Percentiles rank a stretch among this genome's conserved stretches.
Evolutionary conservation across 169 alveolate species (phyloP).

Genomic region (Theileria parva): DNA sequence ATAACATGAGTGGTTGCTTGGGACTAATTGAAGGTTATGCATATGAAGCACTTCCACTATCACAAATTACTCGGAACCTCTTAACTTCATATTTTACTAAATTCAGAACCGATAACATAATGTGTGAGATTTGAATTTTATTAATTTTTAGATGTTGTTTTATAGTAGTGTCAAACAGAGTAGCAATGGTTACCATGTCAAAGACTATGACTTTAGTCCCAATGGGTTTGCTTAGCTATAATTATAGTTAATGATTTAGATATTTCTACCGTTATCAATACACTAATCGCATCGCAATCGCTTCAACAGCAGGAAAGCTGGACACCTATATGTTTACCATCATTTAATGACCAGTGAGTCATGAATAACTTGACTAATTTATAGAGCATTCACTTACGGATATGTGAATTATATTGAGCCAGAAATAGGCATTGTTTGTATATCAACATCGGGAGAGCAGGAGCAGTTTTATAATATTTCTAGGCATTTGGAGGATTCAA

Average conservation of each 20-base stretch:
- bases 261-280: slow-evolving; percentile 80
- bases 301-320: slow-evolving; percentile 86
- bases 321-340: slow-evolving; percentile 89
- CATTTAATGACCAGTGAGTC: slow-evolving; percentile 63
- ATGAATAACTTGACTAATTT: neutral
- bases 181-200: slow-evolving; percentile 56
- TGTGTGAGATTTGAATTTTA: slow-evolving; percentile 22
- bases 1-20: slow-evolving; percentile 40
- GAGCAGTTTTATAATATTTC: slow-evolving; percentile 60
- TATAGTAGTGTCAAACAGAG: slow-evolving; percentile 56
- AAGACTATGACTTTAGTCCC: slow-evolving; percentile 38
- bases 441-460: slow-evolving; percentile 63
- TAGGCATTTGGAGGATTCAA: slow-evolving; percentile 36
- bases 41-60: slow-evolving; percentile 66
- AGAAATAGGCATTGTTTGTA: slow-evolving; percentile 59
- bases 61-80: slow-evolving; percentile 39
- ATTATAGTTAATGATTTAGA: slow-evolving; percentile 61
- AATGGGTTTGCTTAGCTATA: slow-evolving; percentile 28
- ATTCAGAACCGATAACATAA: slow-evolving; percentile 38
- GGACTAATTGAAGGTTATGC: slow-evolving; percentile 52
- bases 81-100: slow-evolving; percentile 39
- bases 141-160: slow-evolving; percentile 45
- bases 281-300: slow-evolving; percentile 82
- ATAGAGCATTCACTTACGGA: slow-evolving; percentile 66
- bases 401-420: slow-evolving; percentile 58